Evolutionary conservation across 805 yeast genomes (phyloP), one percentile per base, ranked within the genome.

Genomic region (Zygotorulaspora florentina): DNA sequence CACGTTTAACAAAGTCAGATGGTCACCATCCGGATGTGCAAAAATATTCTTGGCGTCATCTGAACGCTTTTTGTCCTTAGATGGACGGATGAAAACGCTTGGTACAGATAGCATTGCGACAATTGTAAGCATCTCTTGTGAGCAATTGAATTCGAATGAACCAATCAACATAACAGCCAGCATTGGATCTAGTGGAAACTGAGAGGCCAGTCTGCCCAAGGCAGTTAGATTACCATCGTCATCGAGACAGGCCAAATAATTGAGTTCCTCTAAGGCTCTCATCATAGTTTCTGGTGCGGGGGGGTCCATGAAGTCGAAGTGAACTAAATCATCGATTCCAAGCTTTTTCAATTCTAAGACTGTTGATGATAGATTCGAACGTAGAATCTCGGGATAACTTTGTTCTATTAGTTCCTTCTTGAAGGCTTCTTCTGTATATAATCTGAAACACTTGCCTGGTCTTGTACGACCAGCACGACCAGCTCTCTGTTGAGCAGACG

Each of bases 241-340:
- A 55, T 87, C 87, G 43, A 91, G 75, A 70, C 97, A 93, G 17
- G 85, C 83, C 51, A 91, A 72, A 63, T 88, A 93, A 63, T 93
- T 90, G 59, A 91, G 75, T 66, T 91, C 99, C 67, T 91, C 99
- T 52, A 91, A 72, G 0, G 98, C 98, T 65, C 99, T 78, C 99
- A 93, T 93, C 99, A 91, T 93, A 6, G 99, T 93, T 68, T 91
- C 99, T 8, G 99, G 99, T 2, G 98, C 98, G 11, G 99, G 99
- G 7, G 99, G 98, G 63, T 91, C 99, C 96, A 91, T 91, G 64
- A 93, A 91, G 66, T 93, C 99, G 62, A 91, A 91, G 69, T 91
- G 98, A 33, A 93, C 99, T 60, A 91, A 78, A 69, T 91, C 98
- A 63, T 93, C 96, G 53, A 91, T 78, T 11, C 98, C 98, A 53